Base-by-base conservation (phyloP, 2,329 filamentous ascomycete species). In the Xylariales sp. region DNA sequence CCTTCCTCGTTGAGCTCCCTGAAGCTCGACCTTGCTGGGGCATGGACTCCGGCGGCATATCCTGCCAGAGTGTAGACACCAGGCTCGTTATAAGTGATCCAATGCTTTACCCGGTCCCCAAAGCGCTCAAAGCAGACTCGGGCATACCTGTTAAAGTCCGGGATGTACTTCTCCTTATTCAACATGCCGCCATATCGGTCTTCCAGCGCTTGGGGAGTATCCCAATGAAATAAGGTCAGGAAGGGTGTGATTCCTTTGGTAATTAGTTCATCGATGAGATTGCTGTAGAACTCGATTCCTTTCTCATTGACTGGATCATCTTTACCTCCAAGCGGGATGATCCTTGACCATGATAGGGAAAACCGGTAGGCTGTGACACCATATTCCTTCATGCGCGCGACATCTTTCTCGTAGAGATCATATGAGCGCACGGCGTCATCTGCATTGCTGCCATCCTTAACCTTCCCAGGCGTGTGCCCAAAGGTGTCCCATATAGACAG, bases 181-280 rank as follows among this genome's bases (percentile, higher is more conserved):
- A 82, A 60, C 52, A 78, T 68, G 14, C 78, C 79, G 14, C 74
- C 73, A 52, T 83, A 82, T 28, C 76, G 71, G 55, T 76, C 71
- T 46, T 82, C 64, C 19, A 82, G 65, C 32, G 64, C 70, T 42
- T 78, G 73, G 1, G 80, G 80, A 1, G 78, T 68, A 58, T 84
- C 80, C 79, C 79, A 83, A 51, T 84, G 80, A 57, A 76, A 82
- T 3, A 84, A 64, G 1, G 80, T 84, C 39, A 82, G 65, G 50
- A 82, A 71, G 0, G 80, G 79, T 8, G 68, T 71, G 49, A 83
- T 81, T 31, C 68, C 72, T 22, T 76, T 76, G 11, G 66, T 71
- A 29, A 69, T 62, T 14, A 83, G 64, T 53, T 80, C 76, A 49
- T 83, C 74, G 19, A 81, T 72, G 28, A 84, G 69, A 32, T 74